Evolutionary conservation across 179 eudicot genomes (phyloP).

Genomic region (Beta corolliflora): DNA sequence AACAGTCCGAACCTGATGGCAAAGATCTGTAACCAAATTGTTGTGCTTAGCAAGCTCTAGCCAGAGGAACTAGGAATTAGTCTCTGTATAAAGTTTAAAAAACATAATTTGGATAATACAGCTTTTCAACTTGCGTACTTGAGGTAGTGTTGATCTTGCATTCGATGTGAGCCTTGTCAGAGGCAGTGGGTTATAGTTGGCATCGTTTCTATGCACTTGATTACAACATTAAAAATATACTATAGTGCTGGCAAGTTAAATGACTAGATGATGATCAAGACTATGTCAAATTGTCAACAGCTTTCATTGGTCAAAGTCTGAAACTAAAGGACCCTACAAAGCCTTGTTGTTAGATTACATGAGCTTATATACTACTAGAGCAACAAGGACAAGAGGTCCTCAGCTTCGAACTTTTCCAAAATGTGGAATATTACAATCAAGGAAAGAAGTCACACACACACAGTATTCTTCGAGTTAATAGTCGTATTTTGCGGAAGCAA

Average conservation of each 20-base stretch:
- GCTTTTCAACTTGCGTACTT: no score
- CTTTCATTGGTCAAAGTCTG: no score
- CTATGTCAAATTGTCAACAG: not conserved
- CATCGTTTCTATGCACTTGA: no score
- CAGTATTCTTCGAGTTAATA: no score
- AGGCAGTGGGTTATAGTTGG: no score
- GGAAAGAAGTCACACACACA: no score
- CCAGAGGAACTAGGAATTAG: not conserved
- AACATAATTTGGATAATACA: no score
- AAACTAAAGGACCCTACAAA: not conserved
- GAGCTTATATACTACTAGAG: not conserved
- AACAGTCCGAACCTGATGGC: slow-evolving; percentile 69
- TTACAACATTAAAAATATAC: no score
- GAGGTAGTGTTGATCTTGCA: no score
- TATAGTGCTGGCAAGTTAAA: not conserved
- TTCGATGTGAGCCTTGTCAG: not conserved
- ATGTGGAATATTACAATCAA: not conserved
- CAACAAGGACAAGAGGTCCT: not conserved
- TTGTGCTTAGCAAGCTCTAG: no score
- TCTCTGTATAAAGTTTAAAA: not conserved
- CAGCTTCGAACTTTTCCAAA: not conserved
- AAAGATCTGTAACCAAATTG: slow-evolving; percentile 45
- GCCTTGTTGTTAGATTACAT: not conserved
- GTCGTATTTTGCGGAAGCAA: no score
- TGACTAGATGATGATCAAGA: not conserved